A percentile compares a stretch with the other conserved stretches of the same genome.
Conservation (phyloP, 495 filamentous ascomycete species). For the Parmelia sp. region DNA sequence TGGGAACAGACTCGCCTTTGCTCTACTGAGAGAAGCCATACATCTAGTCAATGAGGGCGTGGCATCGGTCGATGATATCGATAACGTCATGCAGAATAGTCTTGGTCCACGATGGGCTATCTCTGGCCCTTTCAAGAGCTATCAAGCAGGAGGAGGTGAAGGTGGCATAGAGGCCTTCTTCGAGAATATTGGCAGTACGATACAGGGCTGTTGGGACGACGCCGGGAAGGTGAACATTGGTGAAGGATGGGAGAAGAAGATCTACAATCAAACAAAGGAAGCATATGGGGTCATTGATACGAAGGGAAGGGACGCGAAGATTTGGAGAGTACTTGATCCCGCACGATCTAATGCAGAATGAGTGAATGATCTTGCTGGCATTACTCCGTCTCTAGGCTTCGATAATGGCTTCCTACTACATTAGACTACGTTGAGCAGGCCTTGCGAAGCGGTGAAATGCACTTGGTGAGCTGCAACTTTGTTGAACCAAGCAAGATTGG, state of each 20-base stretch:
- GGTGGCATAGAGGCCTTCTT: slow-evolving; percentile 50
- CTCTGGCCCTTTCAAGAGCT: slow-evolving; percentile 54
- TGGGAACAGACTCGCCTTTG: slow-evolving; percentile 46
- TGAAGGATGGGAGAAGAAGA: slow-evolving; percentile 32
- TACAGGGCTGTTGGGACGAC: slow-evolving; percentile 50
- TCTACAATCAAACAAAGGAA: slow-evolving; percentile 25
- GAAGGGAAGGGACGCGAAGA: slow-evolving; percentile 12
- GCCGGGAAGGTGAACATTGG: slow-evolving; percentile 39
- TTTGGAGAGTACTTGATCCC: slow-evolving; percentile 7
- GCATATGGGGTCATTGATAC: slow-evolving; percentile 19
- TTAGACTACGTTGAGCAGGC: background rate
- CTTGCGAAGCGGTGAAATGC: background rate
- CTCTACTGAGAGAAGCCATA: slow-evolving; percentile 42
- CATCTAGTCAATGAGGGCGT: slow-evolving; percentile 44
- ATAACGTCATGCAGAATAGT: slow-evolving; percentile 41
- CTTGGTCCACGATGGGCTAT: slow-evolving; percentile 53
- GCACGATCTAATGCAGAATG: background rate
- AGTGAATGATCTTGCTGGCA: background rate
- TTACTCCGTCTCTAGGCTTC: background rate
- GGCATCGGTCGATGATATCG: slow-evolving; percentile 41
- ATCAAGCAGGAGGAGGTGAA: slow-evolving; percentile 53
- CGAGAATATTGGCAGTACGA: slow-evolving; percentile 50
- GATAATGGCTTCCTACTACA: background rate
- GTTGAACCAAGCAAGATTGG: background rate
- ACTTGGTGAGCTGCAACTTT: background rate